Percentiles rank a stretch among this genome's conserved stretches.
Evolutionary conservation across 1,284 basidiomycete genomes (phyloP).

Genomic region (Tilletiopsis washingtonensis): DNA sequence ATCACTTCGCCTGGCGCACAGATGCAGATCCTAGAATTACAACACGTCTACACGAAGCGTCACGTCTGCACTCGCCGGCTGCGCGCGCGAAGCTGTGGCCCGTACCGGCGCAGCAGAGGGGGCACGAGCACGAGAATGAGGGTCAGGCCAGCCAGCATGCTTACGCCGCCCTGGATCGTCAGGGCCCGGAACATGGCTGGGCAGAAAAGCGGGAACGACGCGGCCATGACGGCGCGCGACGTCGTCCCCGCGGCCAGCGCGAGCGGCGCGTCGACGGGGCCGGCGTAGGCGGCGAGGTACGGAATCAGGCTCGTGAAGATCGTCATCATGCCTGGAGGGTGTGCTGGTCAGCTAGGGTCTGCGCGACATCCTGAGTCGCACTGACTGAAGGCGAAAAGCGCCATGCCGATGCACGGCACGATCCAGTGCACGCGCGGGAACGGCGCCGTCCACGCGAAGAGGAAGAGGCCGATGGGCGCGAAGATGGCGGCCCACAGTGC

Average conservation of each 20-base stretch:
- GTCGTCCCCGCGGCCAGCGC: constrained; percentile 13
- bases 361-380: too few relatives aligned
- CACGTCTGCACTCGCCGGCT: too few relatives aligned
- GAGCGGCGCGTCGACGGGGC: constrained; percentile 11
- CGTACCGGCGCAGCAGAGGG: too few relatives aligned
- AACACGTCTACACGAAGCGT: too few relatives aligned
- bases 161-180: constrained; percentile 18
- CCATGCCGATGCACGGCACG: constrained; percentile 9
- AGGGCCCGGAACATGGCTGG: constrained; percentile 11
- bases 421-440: constrained; percentile 14
- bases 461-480: constrained; percentile 15
- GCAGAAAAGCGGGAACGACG: constrained; percentile 18
- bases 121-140: constrained; percentile 10
- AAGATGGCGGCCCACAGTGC: constrained; percentile 11
- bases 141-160: constrained; percentile 14
- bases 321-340: constrained; percentile 15
- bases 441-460: constrained; percentile 20
- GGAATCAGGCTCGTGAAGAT: constrained; percentile 17
- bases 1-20: too few relatives aligned
- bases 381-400: constrained; percentile 11
- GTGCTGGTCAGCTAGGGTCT: too few relatives aligned
- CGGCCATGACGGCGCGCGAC: constrained; percentile 10
- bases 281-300: constrained; percentile 14
- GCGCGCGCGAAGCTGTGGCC: too few relatives aligned
- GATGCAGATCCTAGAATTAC: too few relatives aligned